A percentile compares a stretch with the other conserved stretches of the same genome.
Evolutionary conservation across 768 basidiomycete species (phyloP).

Genomic region (Floccularia luteovirens): DNA sequence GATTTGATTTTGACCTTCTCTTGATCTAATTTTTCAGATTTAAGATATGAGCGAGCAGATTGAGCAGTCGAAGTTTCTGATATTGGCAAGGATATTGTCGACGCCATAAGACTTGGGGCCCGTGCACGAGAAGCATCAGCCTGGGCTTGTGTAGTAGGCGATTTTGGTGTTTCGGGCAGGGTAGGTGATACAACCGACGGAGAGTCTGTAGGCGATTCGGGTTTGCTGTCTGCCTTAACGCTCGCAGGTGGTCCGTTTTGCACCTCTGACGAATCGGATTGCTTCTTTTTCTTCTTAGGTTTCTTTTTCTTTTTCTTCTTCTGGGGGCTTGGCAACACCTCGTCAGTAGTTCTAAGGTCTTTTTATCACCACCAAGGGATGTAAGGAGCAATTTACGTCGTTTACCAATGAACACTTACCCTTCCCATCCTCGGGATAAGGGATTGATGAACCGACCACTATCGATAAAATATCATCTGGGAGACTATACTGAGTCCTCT

Average conservation of each 20-base stretch:
- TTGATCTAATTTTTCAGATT: slow-evolving; percentile 35
- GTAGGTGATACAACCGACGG: slow-evolving; percentile 7
- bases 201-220: slow-evolving; percentile 12
- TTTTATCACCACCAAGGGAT: too few relatives aligned
- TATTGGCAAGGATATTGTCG: neutral
- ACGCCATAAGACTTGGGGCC: neutral
- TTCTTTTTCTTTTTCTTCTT: slow-evolving; percentile 75
- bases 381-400: too few relatives aligned
- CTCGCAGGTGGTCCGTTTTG: too few relatives aligned
- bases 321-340: too few relatives aligned
- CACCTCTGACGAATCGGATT: too few relatives aligned
- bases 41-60: slow-evolving; percentile 65
- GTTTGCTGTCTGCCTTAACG: slow-evolving; percentile 11
- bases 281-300: slow-evolving; percentile 63
- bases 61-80: slow-evolving; percentile 45
- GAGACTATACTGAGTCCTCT: slow-evolving; percentile 9
- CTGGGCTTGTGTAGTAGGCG: slow-evolving; percentile 1
- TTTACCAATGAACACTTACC: too few relatives aligned
- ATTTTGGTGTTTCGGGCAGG: slow-evolving; percentile 10
- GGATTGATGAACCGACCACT: too few relatives aligned
- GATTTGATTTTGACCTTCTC: slow-evolving; percentile 67
- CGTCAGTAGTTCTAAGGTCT: too few relatives aligned
- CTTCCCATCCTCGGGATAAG: too few relatives aligned
- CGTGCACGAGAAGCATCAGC: neutral
- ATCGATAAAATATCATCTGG: too few relatives aligned